Evolutionary conservation across 139 green algal genomes (phyloP).

Genomic region (Diplosphaera chodatii): DNA sequence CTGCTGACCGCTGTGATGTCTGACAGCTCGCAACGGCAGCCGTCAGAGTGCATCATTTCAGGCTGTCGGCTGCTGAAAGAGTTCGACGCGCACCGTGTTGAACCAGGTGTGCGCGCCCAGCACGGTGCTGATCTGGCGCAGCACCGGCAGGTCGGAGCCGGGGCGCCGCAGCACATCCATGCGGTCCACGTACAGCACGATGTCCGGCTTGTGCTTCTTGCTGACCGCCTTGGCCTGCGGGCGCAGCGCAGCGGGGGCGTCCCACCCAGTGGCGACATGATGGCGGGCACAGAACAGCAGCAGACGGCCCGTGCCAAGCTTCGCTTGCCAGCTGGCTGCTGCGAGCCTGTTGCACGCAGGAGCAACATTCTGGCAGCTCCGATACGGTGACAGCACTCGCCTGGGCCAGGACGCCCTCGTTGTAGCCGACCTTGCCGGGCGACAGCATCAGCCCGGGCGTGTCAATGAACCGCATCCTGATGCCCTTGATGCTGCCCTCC

Average conservation of each 20-base stretch:
- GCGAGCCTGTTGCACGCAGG: too few relatives aligned
- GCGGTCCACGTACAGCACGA: slow-evolving; percentile 76
- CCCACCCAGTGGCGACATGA: too few relatives aligned
- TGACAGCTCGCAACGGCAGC: too few relatives aligned
- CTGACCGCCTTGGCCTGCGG: slow-evolving; percentile 20
- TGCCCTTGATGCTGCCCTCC: slow-evolving; percentile 44
- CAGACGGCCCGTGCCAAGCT: too few relatives aligned
- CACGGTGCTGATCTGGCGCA: slow-evolving; percentile 48
- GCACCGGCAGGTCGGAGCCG: slow-evolving; percentile 44
- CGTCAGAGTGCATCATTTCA: too few relatives aligned
- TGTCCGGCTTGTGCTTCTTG: slow-evolving; percentile 59
- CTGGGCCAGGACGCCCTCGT: slow-evolving; percentile 42
- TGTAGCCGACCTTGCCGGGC: slow-evolving; percentile 31
- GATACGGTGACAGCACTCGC: too few relatives aligned
- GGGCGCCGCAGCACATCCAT: slow-evolving; percentile 40
- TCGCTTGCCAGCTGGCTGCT: too few relatives aligned
- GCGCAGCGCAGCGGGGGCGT: too few relatives aligned
- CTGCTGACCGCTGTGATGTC: too few relatives aligned
- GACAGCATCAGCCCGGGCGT: slow-evolving; percentile 64
- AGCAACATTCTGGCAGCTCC: too few relatives aligned
- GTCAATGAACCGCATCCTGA: slow-evolving; percentile 72
- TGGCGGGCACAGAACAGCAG: too few relatives aligned
- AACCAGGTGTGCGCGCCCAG: slow-evolving; percentile 66
- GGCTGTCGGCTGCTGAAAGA: too few relatives aligned
- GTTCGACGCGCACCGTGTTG: slow-evolving; percentile 16